Percentiles rank a stretch among this genome's conserved stretches.
Conservation (phyloP, 305 asterid species). For the Fraxinus floribunda region DNA sequence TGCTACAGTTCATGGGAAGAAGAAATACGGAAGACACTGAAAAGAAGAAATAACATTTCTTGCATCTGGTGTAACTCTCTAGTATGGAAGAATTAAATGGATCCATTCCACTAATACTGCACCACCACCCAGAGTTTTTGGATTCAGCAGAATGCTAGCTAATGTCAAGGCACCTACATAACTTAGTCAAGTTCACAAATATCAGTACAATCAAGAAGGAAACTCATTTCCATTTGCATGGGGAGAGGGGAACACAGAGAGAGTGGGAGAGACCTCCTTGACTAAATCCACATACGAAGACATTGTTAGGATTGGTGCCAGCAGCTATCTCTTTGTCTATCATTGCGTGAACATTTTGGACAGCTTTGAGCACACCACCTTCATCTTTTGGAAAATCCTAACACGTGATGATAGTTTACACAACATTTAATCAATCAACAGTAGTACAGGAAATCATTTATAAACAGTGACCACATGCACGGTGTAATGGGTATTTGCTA, state of each 20-base stretch:
- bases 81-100: constrained; percentile 68
- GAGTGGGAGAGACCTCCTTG: constrained; percentile 71
- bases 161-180: constrained; percentile 78
- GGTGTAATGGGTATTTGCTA: neutral
- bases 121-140: constrained; percentile 89
- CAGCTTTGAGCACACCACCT: constrained; percentile 63
- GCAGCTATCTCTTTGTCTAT: constrained; percentile 77
- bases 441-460: constrained; percentile 1
- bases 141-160: constrained; percentile 84
- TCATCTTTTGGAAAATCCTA: constrained; percentile 88
- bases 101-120: constrained; percentile 90
- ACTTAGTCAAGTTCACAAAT: constrained; percentile 10
- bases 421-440: neutral
- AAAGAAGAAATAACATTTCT: constrained; percentile 49
- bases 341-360: constrained; percentile 69
- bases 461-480: constrained; percentile 13
- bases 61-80: constrained; percentile 66
- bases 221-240: too few species aligned
- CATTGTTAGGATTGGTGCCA: constrained; percentile 67
- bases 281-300: constrained; percentile 89
- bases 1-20: neutral
- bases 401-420: neutral
- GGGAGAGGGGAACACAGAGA: neutral
- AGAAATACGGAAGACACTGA: neutral
- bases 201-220: constrained; percentile 6